A percentile compares a stretch with the other conserved stretches of the same genome.
These are phyloP conservation scores for Larix sibirica DNA, from an alignment of 83 land plant species.

Conservation along the genomic window DNA sequence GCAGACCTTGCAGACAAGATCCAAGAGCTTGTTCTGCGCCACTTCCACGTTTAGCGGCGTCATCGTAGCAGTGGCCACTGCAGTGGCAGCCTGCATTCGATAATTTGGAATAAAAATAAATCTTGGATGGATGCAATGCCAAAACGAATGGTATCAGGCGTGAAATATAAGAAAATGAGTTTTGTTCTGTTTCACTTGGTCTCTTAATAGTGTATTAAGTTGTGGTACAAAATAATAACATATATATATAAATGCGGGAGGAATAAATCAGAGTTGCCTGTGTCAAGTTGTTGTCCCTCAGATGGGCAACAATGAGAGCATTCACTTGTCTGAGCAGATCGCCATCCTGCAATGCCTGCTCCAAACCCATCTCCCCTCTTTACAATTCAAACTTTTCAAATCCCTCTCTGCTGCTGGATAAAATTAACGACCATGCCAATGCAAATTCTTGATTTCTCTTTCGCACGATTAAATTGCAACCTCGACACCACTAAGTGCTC, in stretches of 20 bases:
- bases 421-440: no score
- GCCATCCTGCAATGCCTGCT: slow-evolving; percentile 70
- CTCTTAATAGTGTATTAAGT: neutral
- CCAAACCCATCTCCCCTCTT: slow-evolving; percentile 28
- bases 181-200: no score
- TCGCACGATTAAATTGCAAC: no score
- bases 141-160: neutral
- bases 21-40: slow-evolving; percentile 69
- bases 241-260: neutral
- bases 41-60: slow-evolving; percentile 75
- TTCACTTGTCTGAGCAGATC: slow-evolving; percentile 80
- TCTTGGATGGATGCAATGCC: no score
- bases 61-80: slow-evolving; percentile 91
- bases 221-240: neutral
- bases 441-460: no score
- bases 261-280: slow-evolving; percentile 49
- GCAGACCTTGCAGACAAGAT: slow-evolving; percentile 77
- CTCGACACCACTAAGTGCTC: no score
- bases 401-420: no score
- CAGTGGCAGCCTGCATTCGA: slow-evolving; percentile 67
- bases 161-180: neutral
- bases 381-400: no score
- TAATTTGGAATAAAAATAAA: no score
- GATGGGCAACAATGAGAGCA: slow-evolving; percentile 83
- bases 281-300: slow-evolving; percentile 72